These are phyloP conservation scores for Annulohypoxylon maeteangense DNA, from an alignment of 495 filamentous ascomycete genomes.

Conservation along the genomic window DNA sequence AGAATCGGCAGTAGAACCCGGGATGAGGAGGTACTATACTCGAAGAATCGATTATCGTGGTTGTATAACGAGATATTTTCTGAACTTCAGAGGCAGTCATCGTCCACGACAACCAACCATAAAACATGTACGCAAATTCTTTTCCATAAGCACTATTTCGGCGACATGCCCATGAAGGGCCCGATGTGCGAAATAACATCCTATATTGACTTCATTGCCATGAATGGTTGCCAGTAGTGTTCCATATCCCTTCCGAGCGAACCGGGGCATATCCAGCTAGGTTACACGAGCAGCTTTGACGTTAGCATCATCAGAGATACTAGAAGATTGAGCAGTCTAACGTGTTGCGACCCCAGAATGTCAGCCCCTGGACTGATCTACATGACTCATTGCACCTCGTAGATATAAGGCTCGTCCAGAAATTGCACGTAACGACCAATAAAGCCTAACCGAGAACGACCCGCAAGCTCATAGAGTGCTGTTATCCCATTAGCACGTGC, in stretches of 20 bases:
- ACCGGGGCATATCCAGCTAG: background rate
- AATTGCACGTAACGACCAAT: background rate
- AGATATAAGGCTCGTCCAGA: background rate
- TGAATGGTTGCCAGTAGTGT: background rate
- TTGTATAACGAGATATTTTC: background rate
- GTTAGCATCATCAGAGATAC: background rate
- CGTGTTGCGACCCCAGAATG: too few relatives aligned
- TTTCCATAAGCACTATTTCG: background rate
- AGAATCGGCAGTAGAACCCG: background rate
- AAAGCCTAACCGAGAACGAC: background rate
- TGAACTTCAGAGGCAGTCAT: background rate
- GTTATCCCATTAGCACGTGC: background rate
- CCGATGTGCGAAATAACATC: background rate
- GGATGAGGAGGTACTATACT: background rate
- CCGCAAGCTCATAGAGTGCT: background rate
- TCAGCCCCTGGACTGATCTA: too few relatives aligned
- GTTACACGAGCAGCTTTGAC: background rate
- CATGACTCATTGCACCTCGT: background rate
- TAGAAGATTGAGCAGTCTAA: too few relatives aligned
- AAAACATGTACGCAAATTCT: background rate
- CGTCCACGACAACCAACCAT: background rate
- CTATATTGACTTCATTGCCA: background rate
- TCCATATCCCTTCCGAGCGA: background rate
- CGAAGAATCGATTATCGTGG: background rate
- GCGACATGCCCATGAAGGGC: background rate